Evolutionary conservation across 2,329 filamentous ascomycete species (phyloP).

Genomic region (Nannizzia gypsea): DNA sequence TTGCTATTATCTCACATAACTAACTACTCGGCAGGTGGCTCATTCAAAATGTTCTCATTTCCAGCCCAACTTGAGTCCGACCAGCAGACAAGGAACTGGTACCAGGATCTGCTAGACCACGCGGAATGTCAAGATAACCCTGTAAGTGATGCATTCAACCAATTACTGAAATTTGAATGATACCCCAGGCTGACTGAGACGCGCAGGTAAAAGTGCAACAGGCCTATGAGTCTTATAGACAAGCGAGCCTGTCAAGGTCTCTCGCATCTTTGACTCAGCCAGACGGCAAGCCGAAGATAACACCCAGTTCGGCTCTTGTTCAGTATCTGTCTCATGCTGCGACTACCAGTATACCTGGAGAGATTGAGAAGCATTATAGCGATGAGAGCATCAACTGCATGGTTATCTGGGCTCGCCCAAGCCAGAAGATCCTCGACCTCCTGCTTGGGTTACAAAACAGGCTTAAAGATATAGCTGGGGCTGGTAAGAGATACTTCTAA

Average conservation of each 20-base stretch:
- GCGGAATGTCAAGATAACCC: constrained; percentile 7
- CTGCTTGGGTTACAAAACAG: constrained; percentile 5
- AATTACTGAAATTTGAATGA: neutral
- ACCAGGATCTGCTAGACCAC: constrained; percentile 10
- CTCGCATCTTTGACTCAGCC: neutral
- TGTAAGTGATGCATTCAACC: constrained; percentile 2
- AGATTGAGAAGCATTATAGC: neutral
- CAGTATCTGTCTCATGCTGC: constrained; percentile 4
- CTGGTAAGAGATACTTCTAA: neutral
- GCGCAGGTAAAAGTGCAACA: constrained; percentile 6
- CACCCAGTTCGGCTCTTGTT: constrained; percentile 6
- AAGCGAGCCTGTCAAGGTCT: constrained; percentile 4
- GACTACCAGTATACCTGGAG: neutral
- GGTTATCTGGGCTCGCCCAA: constrained; percentile 10
- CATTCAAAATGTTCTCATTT: constrained; percentile 9
- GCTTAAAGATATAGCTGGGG: constrained; percentile 3
- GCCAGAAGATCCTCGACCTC: constrained; percentile 1
- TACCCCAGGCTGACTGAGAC: neutral
- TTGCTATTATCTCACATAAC: neutral
- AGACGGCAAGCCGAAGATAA: constrained; percentile 4
- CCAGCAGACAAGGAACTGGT: constrained; percentile 6
- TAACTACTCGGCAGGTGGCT: neutral
- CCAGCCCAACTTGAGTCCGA: constrained; percentile 8
- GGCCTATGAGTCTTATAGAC: constrained; percentile 9
- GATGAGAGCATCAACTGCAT: constrained; percentile 7